Conservation (phyloP, 2,329 filamentous ascomycete genomes). For the Didymosphaeria variabile region DNA sequence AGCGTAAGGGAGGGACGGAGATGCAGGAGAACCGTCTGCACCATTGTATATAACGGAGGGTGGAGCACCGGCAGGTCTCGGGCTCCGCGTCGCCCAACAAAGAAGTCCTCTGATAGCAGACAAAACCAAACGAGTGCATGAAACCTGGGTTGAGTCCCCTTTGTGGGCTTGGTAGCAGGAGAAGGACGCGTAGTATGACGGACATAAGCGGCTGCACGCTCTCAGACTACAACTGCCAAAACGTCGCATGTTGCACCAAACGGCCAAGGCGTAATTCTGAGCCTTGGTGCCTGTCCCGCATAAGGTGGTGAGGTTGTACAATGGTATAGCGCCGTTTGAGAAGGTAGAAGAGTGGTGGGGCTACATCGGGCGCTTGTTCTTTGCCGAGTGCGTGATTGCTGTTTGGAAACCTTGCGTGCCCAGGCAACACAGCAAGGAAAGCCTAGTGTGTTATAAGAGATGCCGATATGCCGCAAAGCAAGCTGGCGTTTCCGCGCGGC, state of each 20-base stretch:
- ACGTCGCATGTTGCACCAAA: constrained; percentile 23
- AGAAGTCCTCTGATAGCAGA: constrained; percentile 1
- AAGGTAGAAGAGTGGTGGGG: constrained; percentile 30
- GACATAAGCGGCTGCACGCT: constrained; percentile 8
- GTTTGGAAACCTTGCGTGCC: constrained; percentile 41
- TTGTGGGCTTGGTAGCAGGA: background rate
- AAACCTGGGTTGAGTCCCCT: constrained; percentile 2
- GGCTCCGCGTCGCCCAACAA: background rate
- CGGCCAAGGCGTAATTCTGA: constrained; percentile 23
- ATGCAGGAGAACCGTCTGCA: constrained; percentile 5
- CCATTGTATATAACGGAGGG: constrained; percentile 4
- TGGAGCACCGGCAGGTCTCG: constrained; percentile 15
- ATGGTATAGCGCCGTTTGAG: constrained; percentile 32
- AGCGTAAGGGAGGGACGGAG: constrained; percentile 14
- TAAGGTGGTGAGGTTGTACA: constrained; percentile 24
- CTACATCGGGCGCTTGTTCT: constrained; percentile 4
- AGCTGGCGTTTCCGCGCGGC: background rate
- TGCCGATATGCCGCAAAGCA: constrained; percentile 7
- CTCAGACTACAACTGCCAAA: constrained; percentile 29
- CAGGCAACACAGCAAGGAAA: constrained; percentile 12
- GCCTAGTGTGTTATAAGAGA: background rate
- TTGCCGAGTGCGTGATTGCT: constrained; percentile 31
- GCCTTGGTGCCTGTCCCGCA: constrained; percentile 24
- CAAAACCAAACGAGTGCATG: constrained; percentile 4
- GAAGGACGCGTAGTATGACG: constrained; percentile 8